Conservation (phyloP, 2,329 filamentous ascomycete species). For the Monilinia polystroma region DNA sequence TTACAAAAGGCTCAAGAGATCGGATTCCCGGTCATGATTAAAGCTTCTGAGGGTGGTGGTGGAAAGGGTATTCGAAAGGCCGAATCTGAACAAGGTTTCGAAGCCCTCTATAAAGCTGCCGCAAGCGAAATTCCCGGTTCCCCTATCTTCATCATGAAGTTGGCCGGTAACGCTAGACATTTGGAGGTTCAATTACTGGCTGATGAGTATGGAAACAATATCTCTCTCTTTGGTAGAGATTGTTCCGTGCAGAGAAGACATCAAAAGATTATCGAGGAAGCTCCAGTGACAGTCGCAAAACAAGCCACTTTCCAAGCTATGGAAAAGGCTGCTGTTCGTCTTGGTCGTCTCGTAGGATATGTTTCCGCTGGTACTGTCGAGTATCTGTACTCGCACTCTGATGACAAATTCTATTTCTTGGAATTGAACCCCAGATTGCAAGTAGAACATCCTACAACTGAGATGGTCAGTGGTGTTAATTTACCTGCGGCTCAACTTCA, state of each 20-base stretch:
- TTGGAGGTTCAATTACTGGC: slow-evolving; percentile 96
- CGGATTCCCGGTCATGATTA: slow-evolving; percentile 99
- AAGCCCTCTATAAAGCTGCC: slow-evolving; percentile 87
- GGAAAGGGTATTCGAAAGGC: slow-evolving; percentile 99
- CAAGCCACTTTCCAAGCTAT: slow-evolving; percentile 86
- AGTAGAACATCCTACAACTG: slow-evolving; percentile 98
- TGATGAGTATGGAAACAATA: slow-evolving; percentile 99
- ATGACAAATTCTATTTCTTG: slow-evolving; percentile 99
- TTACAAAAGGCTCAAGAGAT: slow-evolving; percentile 83
- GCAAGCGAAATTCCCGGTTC: slow-evolving; percentile 97
- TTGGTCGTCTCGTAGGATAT: slow-evolving; percentile 93
- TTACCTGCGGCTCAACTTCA: slow-evolving; percentile 95
- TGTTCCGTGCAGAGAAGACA: slow-evolving; percentile 97
- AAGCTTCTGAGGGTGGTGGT: slow-evolving; percentile 98
- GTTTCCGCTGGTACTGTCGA: slow-evolving; percentile 98
- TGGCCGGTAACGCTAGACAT: slow-evolving; percentile 93
- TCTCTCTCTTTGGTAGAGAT: slow-evolving; percentile 96
- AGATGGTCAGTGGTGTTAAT: slow-evolving; percentile 99
- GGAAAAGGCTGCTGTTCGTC: slow-evolving; percentile 93
- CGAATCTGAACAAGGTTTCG: slow-evolving; percentile 78
- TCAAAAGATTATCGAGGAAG: slow-evolving; percentile 99
- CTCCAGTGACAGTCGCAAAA: slow-evolving; percentile 94
- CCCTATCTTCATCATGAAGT: slow-evolving; percentile 99
- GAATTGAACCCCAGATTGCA: slow-evolving; percentile 98
- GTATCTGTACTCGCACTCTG: slow-evolving; percentile 95